phyloP scores from a whole-genome alignment of 345 rosid species.

The Salix brachista region DNA sequence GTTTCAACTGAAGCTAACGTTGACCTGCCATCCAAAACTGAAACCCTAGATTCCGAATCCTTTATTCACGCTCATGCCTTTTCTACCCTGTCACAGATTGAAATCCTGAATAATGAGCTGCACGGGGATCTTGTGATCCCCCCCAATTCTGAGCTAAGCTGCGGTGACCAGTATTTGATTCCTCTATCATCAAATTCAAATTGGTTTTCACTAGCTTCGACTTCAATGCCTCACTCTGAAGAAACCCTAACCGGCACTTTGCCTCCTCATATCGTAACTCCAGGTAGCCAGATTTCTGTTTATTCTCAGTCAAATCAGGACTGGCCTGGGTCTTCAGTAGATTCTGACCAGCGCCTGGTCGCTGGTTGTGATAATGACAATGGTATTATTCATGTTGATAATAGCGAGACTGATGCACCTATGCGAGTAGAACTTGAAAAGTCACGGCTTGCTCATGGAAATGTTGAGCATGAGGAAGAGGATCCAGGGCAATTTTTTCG shows the following conservation, averaged over 20 bases:
- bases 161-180: background rate
- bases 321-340: background rate
- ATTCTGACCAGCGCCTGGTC: background rate
- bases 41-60: background rate
- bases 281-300: no score
- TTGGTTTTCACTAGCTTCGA: background rate
- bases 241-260: background rate
- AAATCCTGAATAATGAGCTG: background rate
- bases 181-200: background rate
- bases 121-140: background rate
- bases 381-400: background rate
- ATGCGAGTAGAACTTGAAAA: background rate
- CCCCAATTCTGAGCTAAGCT: background rate
- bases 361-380: background rate
- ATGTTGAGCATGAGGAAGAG: background rate
- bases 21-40: background rate
- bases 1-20: background rate
- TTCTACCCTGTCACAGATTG: background rate
- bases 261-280: background rate
- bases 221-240: background rate
- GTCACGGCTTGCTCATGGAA: background rate
- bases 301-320: background rate
- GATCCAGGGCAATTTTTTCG: background rate
- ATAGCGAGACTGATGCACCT: background rate
- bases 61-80: background rate